Percentiles rank a stretch among this genome's conserved stretches.
phyloP scores from a whole-genome alignment of 1,139 yeast species.

The Maudiozyma humilis region DNA sequence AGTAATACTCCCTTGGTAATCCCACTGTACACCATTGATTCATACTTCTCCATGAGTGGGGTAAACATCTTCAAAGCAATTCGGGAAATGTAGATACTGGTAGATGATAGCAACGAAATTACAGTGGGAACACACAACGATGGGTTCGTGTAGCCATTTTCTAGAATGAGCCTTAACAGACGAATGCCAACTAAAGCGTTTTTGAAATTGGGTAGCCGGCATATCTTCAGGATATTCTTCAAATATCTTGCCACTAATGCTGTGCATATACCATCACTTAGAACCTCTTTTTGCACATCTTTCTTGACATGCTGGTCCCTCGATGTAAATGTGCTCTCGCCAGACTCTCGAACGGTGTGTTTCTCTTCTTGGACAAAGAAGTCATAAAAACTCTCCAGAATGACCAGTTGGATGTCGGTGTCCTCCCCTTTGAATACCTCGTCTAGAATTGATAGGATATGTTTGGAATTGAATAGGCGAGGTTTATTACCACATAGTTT shows the following conservation, averaged over 20 bases:
- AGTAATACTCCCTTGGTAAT: conserved; percentile 56
- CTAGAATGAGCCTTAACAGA: conserved; percentile 47
- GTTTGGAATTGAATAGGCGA: conserved; percentile 48
- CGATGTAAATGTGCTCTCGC: conserved; percentile 27
- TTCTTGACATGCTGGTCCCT: conserved; percentile 30
- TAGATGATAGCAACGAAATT: conserved; percentile 59
- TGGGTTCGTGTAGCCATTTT: conserved; percentile 69
- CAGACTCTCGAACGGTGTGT: conserved; percentile 36
- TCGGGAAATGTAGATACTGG: conserved; percentile 36
- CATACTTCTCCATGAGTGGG: conserved; percentile 55
- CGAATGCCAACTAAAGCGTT: conserved; percentile 44
- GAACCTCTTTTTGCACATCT: conserved; percentile 32
- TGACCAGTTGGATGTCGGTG: conserved; percentile 39
- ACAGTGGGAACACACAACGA: conserved; percentile 58
- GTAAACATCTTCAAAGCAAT: conserved; percentile 48
- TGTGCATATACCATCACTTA: conserved; percentile 63
- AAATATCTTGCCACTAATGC: conserved; percentile 61
- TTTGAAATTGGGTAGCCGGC: conserved; percentile 40
- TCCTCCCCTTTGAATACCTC: conserved; percentile 36
- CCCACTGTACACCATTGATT: conserved; percentile 58
- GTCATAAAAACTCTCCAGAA: conserved; percentile 47
- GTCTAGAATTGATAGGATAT: conserved; percentile 48
- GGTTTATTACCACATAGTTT: conserved; percentile 55
- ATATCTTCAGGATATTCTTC: conserved; percentile 39
- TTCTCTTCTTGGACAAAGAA: conserved; percentile 49